Percentiles rank a stretch among this genome's conserved stretches.
Evolutionary conservation across 768 basidiomycete species (phyloP).

Genomic region (Serendipita indica): DNA sequence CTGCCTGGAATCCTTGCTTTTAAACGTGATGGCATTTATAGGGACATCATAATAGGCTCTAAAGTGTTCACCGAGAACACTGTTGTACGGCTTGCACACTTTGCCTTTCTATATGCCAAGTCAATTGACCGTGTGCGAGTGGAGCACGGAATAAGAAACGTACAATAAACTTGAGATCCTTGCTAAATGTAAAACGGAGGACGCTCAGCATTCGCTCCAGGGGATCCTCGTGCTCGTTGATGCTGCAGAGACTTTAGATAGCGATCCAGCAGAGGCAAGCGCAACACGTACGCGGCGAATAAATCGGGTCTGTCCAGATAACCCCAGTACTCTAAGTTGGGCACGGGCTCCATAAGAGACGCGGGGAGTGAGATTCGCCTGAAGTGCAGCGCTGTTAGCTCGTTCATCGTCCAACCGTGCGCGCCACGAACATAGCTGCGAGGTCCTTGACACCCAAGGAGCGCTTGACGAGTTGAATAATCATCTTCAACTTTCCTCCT

Average conservation of each 20-base stretch:
- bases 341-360: conserved; percentile 82
- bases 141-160: conserved; percentile 22
- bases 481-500: conserved; percentile 88
- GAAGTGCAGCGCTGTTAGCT: conserved; percentile 8
- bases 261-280: neutral
- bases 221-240: conserved; percentile 85
- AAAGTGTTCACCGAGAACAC: conserved; percentile 79
- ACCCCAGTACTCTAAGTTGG: conserved; percentile 94
- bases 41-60: conserved; percentile 70
- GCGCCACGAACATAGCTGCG: conserved; percentile 61
- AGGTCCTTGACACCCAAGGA: conserved; percentile 90
- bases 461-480: conserved; percentile 79
- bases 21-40: conserved; percentile 32
- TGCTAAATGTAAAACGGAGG: conserved; percentile 74
- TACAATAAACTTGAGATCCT: conserved; percentile 87
- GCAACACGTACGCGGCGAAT: conserved; percentile 67
- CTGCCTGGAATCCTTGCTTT: conserved; percentile 33
- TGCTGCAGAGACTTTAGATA: conserved; percentile 32
- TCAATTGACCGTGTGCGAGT: neutral
- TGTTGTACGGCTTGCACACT: conserved; percentile 87
- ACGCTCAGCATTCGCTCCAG: conserved; percentile 92
- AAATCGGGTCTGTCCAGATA: conserved; percentile 84
- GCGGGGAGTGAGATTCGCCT: conserved; percentile 91
- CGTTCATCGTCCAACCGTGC: neutral
- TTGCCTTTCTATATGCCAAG: conserved; percentile 52